A percentile compares a stretch with the other conserved stretches of the same genome.
phyloP scores from a whole-genome alignment of 768 basidiomycete species.

The Tephrocybe rancida region DNA sequence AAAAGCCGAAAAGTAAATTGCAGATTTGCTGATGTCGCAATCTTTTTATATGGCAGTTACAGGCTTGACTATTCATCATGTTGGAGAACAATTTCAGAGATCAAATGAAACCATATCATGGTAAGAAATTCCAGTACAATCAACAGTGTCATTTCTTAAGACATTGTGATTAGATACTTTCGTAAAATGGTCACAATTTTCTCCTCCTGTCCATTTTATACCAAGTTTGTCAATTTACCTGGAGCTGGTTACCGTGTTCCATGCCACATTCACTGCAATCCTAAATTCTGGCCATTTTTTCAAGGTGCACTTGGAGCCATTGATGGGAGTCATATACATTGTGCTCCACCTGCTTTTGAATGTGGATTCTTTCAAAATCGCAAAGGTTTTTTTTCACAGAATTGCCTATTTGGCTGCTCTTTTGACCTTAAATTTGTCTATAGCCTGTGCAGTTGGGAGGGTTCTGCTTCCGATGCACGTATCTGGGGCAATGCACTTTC shows the following conservation, averaged over 20 bases:
- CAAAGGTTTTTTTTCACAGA: not conserved
- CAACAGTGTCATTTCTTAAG: not conserved
- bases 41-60: conserved; percentile 28
- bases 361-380: not conserved
- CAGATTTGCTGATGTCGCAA: too few relatives aligned
- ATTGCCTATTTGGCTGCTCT: not conserved
- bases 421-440: not conserved
- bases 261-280: conserved; percentile 8
- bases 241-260: not conserved
- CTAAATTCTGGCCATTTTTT: conserved; percentile 33
- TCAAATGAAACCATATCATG: conserved; percentile 11
- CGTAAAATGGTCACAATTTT: not conserved
- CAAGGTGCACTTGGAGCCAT: conserved; percentile 33
- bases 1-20: too few relatives aligned
- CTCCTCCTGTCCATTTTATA: not conserved
- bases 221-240: too few relatives aligned
- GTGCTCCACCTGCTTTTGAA: conserved; percentile 21
- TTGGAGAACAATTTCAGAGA: conserved; percentile 18
- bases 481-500: too few relatives aligned
- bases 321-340: conserved; percentile 32
- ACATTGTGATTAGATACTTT: conserved; percentile 2
- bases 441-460: not conserved
- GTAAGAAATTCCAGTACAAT: not conserved
- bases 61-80: conserved; percentile 12
- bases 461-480: too few relatives aligned